phyloP scores from a whole-genome alignment of 352 stramenopile species.

The Pythium brassicae region DNA sequence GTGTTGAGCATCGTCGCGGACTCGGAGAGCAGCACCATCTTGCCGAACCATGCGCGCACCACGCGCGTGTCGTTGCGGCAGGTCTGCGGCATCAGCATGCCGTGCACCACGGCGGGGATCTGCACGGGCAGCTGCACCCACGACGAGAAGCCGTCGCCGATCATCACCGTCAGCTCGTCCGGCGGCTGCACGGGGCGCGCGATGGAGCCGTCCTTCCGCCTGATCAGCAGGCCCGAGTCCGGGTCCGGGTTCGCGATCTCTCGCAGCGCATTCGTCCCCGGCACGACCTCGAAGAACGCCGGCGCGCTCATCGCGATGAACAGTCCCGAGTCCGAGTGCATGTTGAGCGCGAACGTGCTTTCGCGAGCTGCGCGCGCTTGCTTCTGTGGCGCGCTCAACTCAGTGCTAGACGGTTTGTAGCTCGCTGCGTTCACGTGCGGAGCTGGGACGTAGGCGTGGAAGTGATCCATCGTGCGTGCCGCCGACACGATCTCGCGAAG shows the following conservation, averaged over 20 bases:
- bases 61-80: constrained; percentile 8
- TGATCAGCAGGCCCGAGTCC: constrained; percentile 13
- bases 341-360: constrained; percentile 9
- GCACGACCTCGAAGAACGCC: constrained; percentile 12
- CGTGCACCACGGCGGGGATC: constrained; percentile 19
- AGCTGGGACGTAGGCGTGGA: constrained; percentile 17
- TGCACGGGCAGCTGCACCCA: constrained; percentile 10
- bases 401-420: too few relatives aligned
- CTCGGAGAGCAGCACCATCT: constrained; percentile 30
- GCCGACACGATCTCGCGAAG: constrained; percentile 10
- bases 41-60: constrained; percentile 34
- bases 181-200: constrained; percentile 11
- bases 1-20: constrained; percentile 23
- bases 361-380: not conserved
- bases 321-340: constrained; percentile 20
- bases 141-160: constrained; percentile 17
- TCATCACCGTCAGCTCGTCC: constrained; percentile 17
- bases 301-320: constrained; percentile 20
- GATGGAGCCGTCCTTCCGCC: constrained; percentile 4
- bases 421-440: not conserved
- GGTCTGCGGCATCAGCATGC: constrained; percentile 21
- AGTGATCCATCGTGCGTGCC: constrained; percentile 17
- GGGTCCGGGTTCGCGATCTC: constrained; percentile 14
- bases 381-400: not conserved
- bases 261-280: not conserved